A percentile compares a stretch with the other conserved stretches of the same genome.
Evolutionary conservation across 148 eudicot genomes (phyloP).

Genomic region (Talinum fruticosum): DNA sequence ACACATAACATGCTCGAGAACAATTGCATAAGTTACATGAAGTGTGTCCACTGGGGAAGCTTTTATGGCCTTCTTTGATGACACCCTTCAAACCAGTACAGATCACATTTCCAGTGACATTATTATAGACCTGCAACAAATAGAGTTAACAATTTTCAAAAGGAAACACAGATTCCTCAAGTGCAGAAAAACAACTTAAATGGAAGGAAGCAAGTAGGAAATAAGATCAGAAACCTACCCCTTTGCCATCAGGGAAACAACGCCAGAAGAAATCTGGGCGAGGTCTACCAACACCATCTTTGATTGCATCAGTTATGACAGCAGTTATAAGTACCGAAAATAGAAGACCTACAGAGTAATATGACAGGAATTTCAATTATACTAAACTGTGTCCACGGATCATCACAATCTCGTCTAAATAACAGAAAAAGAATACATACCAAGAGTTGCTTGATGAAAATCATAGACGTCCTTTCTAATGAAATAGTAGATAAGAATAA

Average conservation of each 20-base stretch:
- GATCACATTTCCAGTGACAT: slow-evolving; percentile 42
- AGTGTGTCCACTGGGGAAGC: slow-evolving; percentile 96
- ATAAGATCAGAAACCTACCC: slow-evolving; percentile 36
- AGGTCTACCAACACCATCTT: slow-evolving; percentile 90
- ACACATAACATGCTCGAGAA: not conserved
- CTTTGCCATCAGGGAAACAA: slow-evolving; percentile 86
- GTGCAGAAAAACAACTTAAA: not conserved
- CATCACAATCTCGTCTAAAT: not conserved
- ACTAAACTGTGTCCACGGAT: not conserved
- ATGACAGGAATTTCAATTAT: slow-evolving; percentile 2
- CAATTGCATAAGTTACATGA: slow-evolving; percentile 57
- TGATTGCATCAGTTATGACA: slow-evolving; percentile 86
- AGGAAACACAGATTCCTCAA: not conserved
- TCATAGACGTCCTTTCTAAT: slow-evolving; percentile 80
- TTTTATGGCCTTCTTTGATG: slow-evolving; percentile 90
- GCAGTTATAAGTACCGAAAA: slow-evolving; percentile 80
- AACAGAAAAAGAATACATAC: slow-evolving; percentile 30
- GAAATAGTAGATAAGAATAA: slow-evolving; percentile 62
- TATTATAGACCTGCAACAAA: slow-evolving; percentile 30
- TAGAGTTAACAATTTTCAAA: slow-evolving; percentile 1
- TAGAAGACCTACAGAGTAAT: slow-evolving; percentile 54
- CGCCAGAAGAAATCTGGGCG: slow-evolving; percentile 98
- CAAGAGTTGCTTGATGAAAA: slow-evolving; percentile 80
- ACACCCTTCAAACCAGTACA: slow-evolving; percentile 63
- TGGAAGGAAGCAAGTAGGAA: not conserved